Conservation (phyloP, 768 basidiomycete species). For the Podaxis mareebaensis region DNA sequence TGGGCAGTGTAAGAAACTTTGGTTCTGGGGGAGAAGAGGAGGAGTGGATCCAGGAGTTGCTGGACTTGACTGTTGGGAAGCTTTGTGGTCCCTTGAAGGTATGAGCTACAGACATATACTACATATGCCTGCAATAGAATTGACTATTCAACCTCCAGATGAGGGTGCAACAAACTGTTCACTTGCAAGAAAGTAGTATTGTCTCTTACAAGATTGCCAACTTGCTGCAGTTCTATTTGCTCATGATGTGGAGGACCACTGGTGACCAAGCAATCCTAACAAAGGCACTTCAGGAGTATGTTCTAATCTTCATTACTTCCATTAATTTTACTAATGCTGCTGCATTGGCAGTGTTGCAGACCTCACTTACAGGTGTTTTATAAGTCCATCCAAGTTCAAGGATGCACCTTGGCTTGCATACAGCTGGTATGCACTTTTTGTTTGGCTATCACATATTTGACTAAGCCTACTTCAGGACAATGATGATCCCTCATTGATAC, state of each 20-base stretch:
- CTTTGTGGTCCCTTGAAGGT: conserved; percentile 88
- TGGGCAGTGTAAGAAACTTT: conserved; percentile 66
- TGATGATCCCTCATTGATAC: conserved; percentile 69
- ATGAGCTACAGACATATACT: not conserved
- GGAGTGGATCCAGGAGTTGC: conserved; percentile 73
- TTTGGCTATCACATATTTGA: not conserved
- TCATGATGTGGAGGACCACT: conserved; percentile 92
- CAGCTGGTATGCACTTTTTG: conserved; percentile 44
- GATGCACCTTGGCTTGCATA: conserved; percentile 59
- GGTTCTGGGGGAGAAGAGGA: conserved; percentile 53
- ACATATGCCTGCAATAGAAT: not conserved
- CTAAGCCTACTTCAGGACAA: conserved; percentile 45
- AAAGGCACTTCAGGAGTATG: conserved; percentile 77
- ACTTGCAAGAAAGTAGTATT: conserved; percentile 92
- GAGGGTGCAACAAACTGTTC: conserved; percentile 90
- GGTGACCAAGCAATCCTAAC: conserved; percentile 82
- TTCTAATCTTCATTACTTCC: conserved; percentile 3
- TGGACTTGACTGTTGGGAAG: conserved; percentile 85
- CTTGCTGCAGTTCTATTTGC: conserved; percentile 89
- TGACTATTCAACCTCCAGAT: conserved; percentile 43
- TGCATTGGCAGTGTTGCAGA: conserved; percentile 65
- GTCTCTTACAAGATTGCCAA: conserved; percentile 92
- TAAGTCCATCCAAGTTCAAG: conserved; percentile 83
- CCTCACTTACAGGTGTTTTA: conserved; percentile 82
- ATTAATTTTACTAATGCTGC: not conserved